Conservation (phyloP, 2,329 filamentous ascomycete species). For the Sporothrix curviconia region DNA sequence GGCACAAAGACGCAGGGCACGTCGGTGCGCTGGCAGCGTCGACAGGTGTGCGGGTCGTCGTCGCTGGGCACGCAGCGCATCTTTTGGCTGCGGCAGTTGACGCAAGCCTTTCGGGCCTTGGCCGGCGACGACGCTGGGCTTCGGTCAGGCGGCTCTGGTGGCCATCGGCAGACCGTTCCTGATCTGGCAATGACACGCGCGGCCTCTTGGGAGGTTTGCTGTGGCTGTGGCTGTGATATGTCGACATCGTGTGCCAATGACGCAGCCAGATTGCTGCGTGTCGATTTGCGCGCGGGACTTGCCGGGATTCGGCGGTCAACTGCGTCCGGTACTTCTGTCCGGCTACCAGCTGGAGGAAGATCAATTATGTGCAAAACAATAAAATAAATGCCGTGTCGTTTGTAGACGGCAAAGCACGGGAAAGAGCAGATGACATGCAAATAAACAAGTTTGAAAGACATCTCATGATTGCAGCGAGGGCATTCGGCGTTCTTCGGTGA, state of each 20-base stretch:
- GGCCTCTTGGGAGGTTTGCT: neutral
- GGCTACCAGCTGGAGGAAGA: too few species aligned
- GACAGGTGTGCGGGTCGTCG: conserved; percentile 8
- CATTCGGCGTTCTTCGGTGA: neutral
- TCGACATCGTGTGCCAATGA: neutral
- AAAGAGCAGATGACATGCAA: neutral
- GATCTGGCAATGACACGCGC: neutral
- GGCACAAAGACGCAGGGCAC: conserved; percentile 18
- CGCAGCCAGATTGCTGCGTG: neutral
- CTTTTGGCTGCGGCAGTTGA: conserved; percentile 19
- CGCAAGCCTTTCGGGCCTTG: conserved; percentile 17
- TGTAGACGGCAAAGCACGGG: neutral
- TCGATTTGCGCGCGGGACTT: neutral
- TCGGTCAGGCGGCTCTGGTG: neutral
- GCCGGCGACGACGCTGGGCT: neutral
- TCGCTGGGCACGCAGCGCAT: conserved; percentile 16
- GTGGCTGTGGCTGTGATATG: neutral
- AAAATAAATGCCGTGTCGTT: neutral
- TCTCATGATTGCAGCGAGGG: neutral
- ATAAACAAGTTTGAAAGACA: neutral
- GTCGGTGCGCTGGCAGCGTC: conserved; percentile 13
- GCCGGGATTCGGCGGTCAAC: too few species aligned
- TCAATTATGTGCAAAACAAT: neutral
- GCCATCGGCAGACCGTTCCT: neutral
- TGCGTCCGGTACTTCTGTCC: neutral